phyloP scores from a whole-genome alignment of 2,329 filamentous ascomycete species.

The Colletotrichum lentis region DNA sequence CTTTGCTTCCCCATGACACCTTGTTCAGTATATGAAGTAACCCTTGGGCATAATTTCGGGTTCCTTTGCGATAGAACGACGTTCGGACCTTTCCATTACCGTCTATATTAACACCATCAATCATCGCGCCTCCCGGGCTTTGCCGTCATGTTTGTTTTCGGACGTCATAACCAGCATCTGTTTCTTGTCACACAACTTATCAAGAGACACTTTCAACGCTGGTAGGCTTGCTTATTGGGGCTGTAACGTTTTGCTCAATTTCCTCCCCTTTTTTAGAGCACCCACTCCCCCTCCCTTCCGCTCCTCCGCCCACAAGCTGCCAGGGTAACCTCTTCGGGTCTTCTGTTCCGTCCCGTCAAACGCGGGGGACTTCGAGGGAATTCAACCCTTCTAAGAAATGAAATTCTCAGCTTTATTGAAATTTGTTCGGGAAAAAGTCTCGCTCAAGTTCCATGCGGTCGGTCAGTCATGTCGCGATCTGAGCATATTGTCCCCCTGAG shows the following conservation, averaged over 20 bases:
- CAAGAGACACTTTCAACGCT: not conserved
- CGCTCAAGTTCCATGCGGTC: too few species aligned
- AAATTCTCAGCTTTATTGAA: not conserved
- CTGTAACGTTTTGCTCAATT: not conserved
- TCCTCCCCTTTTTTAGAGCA: not conserved
- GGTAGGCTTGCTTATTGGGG: not conserved
- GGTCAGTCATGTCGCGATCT: not conserved
- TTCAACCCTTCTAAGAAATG: slow-evolving; percentile 4
- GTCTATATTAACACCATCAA: slow-evolving; percentile 2
- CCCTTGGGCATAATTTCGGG: not conserved
- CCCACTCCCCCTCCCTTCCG: not conserved
- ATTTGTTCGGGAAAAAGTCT: too few species aligned
- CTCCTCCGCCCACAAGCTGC: not conserved
- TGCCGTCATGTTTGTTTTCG: not conserved
- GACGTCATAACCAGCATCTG: not conserved
- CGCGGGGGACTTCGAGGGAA: slow-evolving; percentile 4
- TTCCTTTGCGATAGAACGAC: too few species aligned
- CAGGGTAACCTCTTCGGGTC: not conserved
- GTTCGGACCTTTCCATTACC: not conserved
- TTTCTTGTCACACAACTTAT: not conserved
- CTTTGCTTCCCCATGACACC: too few species aligned
- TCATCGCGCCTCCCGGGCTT: not conserved
- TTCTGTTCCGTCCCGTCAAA: slow-evolving; percentile 17
- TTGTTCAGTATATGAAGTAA: not conserved
- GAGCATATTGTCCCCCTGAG: not conserved